Base-by-base conservation (phyloP, 768 basidiomycete genomes). In the Tylopilus plumbeoviolaceoides region DNA sequence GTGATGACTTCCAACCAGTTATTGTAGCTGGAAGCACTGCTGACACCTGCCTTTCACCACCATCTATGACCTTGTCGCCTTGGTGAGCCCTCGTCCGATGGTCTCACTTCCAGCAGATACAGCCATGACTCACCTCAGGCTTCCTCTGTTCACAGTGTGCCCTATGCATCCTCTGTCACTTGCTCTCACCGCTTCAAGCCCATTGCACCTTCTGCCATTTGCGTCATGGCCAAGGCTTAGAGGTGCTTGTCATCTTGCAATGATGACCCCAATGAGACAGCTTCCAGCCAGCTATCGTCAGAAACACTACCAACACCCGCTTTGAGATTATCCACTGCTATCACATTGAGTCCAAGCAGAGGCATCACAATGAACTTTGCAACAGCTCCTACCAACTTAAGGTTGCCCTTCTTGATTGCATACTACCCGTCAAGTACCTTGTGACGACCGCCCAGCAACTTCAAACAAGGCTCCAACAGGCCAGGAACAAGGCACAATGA, bases 321-420 rank as follows among this genome's bases (percentile, higher is more conserved):
- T 87, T 90, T 66, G 91, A 93, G 77, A 89, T 89, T 50, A 89
- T 93, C 63, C 89, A 91, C 68, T 84, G 84, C 67, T 90, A 92
- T 75, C 89, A 91, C 72, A 93, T 93, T 75, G 91, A 93, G 78
- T 91, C 90, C 21, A 90, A 93, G 76, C 89, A 95, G 77, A 78
- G 91, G 60, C 81, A 92, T 60, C 83, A 93, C 36, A 91, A 95
- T 63, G 93, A 95, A 73, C 88, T 95, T 66, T 78, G 93, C 51
- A 91, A 95, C 52, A 91, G 91, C 55, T 95, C 95, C 73, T 82
- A 85, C 62, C 82, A 87, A 53, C 84, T 95, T 74, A 92, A 91
- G 81, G 88, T 91, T 63, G 87, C 85, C 51, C 84, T 95, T 61
- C 93, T 93, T 25, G 78, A 85, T 54, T 89, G 87, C 45, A 93